Percentiles rank a stretch among this genome's conserved stretches.
These are phyloP conservation scores for Barnettozyma pratensis DNA, from an alignment of 805 yeast species.

Conservation along the genomic window DNA sequence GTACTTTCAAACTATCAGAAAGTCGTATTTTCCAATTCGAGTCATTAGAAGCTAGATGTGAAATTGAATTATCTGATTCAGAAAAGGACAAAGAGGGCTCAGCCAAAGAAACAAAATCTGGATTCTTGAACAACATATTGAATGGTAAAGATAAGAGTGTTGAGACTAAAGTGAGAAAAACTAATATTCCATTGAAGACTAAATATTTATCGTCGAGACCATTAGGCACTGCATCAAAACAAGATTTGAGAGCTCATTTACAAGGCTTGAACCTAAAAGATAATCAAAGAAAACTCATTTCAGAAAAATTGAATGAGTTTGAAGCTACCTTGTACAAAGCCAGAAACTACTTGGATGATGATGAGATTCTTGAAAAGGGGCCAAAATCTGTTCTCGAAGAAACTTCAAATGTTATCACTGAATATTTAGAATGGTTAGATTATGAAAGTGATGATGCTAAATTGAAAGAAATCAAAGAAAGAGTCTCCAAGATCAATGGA, in stretches of 20 bases:
- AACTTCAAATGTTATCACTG: conserved; percentile 35
- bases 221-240: conserved; percentile 42
- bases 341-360: conserved; percentile 53
- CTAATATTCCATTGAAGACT: conserved; percentile 22
- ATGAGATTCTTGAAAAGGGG: conserved; percentile 37
- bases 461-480: conserved; percentile 33
- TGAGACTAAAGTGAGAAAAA: conserved; percentile 20
- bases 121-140: conserved; percentile 15
- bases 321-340: conserved; percentile 72
- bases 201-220: conserved; percentile 42
- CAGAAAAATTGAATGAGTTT: conserved; percentile 58
- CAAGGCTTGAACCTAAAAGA: conserved; percentile 50
- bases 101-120: conserved; percentile 7
- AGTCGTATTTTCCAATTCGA: conserved; percentile 47
- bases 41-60: conserved; percentile 42
- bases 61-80: conserved; percentile 6
- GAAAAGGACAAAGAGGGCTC: conserved; percentile 6
- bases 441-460: conserved; percentile 55
- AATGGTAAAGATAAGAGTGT: conserved; percentile 18
- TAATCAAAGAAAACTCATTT: conserved; percentile 44
- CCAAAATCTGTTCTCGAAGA: conserved; percentile 35
- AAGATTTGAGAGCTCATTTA: conserved; percentile 43
- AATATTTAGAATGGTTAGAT: conserved; percentile 73
- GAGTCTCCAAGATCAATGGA: conserved; percentile 21
- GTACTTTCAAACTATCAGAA: conserved; percentile 39